phyloP scores from a whole-genome alignment of 805 yeast species.

The Ascoidea rubescens region DNA sequence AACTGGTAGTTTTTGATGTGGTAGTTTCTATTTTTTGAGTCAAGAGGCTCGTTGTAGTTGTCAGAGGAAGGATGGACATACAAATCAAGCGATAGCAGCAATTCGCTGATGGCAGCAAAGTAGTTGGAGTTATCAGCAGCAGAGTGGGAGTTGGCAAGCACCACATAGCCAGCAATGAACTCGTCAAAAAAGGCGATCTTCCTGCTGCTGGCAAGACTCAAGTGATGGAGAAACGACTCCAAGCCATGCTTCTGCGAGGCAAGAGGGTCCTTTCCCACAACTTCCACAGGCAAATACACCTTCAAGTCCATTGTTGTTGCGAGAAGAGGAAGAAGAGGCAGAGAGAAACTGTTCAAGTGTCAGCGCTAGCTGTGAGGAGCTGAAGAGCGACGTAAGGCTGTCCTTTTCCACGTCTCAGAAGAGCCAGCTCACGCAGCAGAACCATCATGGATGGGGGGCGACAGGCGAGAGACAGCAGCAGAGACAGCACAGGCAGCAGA shows the following conservation, averaged over 20 bases:
- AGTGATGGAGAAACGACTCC: constrained; percentile 4
- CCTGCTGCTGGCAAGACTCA: constrained; percentile 7
- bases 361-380: too few relatives aligned
- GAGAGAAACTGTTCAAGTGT: too few relatives aligned
- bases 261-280: constrained; percentile 1
- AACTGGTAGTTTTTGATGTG: not conserved
- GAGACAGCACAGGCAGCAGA: too few relatives aligned
- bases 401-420: too few relatives aligned
- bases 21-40: not conserved
- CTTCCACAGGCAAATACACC: constrained; percentile 5
- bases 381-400: too few relatives aligned
- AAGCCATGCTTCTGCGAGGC: constrained; percentile 7
- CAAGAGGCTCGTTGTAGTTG: not conserved
- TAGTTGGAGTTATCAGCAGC: constrained; percentile 4
- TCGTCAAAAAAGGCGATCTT: constrained; percentile 11
- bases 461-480: too few relatives aligned
- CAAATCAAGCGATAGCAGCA: constrained; percentile 8
- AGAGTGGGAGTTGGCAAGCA: constrained; percentile 5
- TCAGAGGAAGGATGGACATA: constrained; percentile 11
- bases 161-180: constrained; percentile 8
- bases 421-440: too few relatives aligned
- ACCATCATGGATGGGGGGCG: too few relatives aligned
- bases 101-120: constrained; percentile 3
- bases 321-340: too few relatives aligned
- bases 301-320: constrained; percentile 14